phyloP scores from a whole-genome alignment of 2,329 filamentous ascomycete species.

The Epichloe sylvatica region DNA sequence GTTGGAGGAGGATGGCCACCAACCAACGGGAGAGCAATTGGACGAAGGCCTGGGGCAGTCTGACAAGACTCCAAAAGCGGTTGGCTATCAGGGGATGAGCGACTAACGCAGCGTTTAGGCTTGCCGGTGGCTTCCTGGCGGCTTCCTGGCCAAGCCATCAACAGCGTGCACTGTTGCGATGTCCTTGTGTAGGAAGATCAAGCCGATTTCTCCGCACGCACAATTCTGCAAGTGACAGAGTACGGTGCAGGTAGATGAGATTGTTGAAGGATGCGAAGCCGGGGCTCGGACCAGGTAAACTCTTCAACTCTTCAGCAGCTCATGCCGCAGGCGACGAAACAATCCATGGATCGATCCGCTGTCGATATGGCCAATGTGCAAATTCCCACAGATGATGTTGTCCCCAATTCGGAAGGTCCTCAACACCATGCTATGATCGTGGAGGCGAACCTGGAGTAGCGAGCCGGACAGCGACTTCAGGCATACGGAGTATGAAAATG shows the following conservation, averaged over 20 bases:
- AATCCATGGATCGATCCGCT: not conserved
- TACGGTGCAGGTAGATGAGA: not conserved
- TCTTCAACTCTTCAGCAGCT: too few relatives aligned
- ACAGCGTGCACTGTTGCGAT: not conserved
- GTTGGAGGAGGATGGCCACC: not conserved
- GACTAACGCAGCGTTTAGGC: conserved; percentile 2
- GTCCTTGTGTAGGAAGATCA: not conserved
- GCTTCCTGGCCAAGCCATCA: not conserved
- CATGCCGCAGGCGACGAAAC: not conserved
- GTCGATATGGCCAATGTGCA: not conserved
- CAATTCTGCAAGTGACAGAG: not conserved
- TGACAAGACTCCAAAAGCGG: not conserved
- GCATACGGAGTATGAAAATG: not conserved
- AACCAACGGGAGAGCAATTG: not conserved
- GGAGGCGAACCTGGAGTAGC: not conserved
- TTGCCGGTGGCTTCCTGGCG: conserved; percentile 1
- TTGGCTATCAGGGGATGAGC: not conserved
- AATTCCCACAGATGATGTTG: not conserved
- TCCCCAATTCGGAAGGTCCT: not conserved
- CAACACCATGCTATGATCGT: conserved; percentile 2
- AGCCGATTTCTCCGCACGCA: not conserved
- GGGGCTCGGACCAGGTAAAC: not conserved
- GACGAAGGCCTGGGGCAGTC: not conserved
- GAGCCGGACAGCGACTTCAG: not conserved
- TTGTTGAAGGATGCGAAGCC: not conserved